Base-by-base conservation (phyloP, 2,329 filamentous ascomycete genomes). In the Sclerotinia trifoliorum region DNA sequence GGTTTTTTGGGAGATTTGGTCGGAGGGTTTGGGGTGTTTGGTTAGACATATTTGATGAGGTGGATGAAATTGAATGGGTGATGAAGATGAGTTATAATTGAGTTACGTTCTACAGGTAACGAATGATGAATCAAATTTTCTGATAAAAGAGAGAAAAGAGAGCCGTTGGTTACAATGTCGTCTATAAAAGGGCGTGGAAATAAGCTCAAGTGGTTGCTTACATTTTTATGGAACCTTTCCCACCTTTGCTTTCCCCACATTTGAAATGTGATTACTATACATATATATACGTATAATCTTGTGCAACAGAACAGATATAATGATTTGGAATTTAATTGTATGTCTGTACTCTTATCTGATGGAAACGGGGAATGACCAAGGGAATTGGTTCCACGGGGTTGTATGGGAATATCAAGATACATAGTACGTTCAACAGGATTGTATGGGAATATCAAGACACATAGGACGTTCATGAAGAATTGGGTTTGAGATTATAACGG, bases 161-260 rank as follows among this genome's bases (percentile, higher is more conserved):
- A 35, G n/a, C 5, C 19, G 21, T 32, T 48, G 24, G n/a, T 26
- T 17, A 35, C 19, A 13, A 3, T 35, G 8, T 56, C 35, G 58
- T 61, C 21, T 24, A 24, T 61, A 1, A 2, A 61, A 61, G 32
- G 58, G 58, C 58, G 58, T 49, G 7, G 44, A 21, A 48, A 29
- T 35, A 35, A 61, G 35, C 35, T 35, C 35, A 35, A 35, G 11
- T 56, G 29, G 6, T 48, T 48, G 46, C 19, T 48, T 48, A 48
- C 1, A 24, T 51, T 51, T 49, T 7, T 49, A 49, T 49, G 48
- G 54, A 15, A 39, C 54, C 29, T 48, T 61, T 35, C 44, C 44
- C 57, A 42, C 39, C 39, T 42, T 42, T 42, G 32, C 32, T 48
- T 61, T 49, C 58, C 26, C 58, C 44, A 48, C 58, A 49, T 60